Evolutionary conservation across 2,329 filamentous ascomycete genomes (phyloP).

Genomic region (Blastomyces silverae): DNA sequence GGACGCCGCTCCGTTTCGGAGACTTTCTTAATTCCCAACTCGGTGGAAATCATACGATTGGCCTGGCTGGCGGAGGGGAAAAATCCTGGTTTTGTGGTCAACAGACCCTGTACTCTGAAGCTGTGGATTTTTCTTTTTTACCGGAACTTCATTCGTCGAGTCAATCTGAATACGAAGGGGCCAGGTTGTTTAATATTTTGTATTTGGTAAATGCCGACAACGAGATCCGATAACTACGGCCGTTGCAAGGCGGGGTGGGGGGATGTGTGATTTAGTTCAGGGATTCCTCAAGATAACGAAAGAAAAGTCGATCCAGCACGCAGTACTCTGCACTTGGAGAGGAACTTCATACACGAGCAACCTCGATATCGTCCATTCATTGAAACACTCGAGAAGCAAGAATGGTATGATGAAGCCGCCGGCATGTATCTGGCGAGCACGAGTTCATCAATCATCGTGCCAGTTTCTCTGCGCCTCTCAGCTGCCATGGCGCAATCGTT

Average conservation of each 20-base stretch:
- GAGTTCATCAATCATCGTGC: too few species aligned
- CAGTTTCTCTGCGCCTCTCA: slow-evolving; percentile 1
- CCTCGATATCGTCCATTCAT: background rate
- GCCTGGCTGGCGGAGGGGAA: background rate
- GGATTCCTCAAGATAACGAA: background rate
- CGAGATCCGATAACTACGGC: background rate
- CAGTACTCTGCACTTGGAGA: background rate
- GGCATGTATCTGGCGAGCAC: background rate
- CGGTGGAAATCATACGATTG: background rate
- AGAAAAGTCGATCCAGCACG: background rate
- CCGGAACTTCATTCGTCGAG: background rate
- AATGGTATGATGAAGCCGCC: background rate
- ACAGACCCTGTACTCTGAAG: background rate
- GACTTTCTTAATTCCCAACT: background rate
- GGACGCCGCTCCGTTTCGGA: background rate
- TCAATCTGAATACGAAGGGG: background rate
- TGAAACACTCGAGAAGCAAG: background rate
- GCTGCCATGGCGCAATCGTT: background rate
- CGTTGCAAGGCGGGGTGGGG: background rate
- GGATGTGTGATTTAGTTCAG: background rate
- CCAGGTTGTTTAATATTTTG: background rate
- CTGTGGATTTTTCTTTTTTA: too few species aligned
- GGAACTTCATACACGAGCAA: too few species aligned
- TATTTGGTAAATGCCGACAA: background rate
- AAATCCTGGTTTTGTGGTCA: background rate